A percentile compares a stretch with the other conserved stretches of the same genome.
Evolutionary conservation across 257 asterid genomes (phyloP).

Genomic region (Solanum tarijense): DNA sequence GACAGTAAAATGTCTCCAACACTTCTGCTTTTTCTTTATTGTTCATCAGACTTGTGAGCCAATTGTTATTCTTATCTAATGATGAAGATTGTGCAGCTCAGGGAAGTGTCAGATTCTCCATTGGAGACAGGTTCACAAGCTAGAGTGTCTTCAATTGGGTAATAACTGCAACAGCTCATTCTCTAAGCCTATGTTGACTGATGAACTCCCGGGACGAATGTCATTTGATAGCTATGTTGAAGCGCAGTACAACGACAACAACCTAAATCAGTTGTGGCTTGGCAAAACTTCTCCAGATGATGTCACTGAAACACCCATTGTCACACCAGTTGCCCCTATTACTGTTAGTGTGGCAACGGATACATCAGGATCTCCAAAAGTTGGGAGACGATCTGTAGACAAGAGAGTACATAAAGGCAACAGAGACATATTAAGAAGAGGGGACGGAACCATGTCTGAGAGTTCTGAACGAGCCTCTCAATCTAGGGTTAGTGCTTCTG

Average conservation of each 20-base stretch:
- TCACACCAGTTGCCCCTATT: constrained; percentile 12
- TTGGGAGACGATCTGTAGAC: constrained; percentile 24
- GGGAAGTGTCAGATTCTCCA: constrained; percentile 84
- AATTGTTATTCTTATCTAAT: not conserved
- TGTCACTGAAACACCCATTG: constrained; percentile 9
- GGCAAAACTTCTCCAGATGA: constrained; percentile 22
- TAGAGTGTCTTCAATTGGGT: constrained; percentile 61
- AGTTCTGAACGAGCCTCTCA: constrained; percentile 25
- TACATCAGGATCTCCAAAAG: constrained; percentile 19
- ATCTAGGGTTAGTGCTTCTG: constrained; percentile 18
- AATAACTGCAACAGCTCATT: constrained; percentile 24
- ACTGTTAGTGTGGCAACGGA: constrained; percentile 7
- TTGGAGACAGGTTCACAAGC: constrained; percentile 88
- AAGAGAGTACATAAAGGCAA: constrained; percentile 16
- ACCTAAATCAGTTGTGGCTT: constrained; percentile 11
- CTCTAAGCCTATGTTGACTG: constrained; percentile 11
- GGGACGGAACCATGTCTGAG: constrained; percentile 24
- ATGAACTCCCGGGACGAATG: constrained; percentile 21
- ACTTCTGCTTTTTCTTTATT: not conserved
- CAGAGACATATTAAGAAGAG: constrained; percentile 16
- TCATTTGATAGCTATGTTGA: constrained; percentile 18
- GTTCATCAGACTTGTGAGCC: not conserved
- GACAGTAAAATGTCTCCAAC: not conserved
- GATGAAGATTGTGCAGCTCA: constrained; percentile 40
- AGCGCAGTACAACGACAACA: constrained; percentile 6